These are phyloP conservation scores for Periconia macrospinosa DNA, from an alignment of 2,329 filamentous ascomycete species.

Conservation along the genomic window DNA sequence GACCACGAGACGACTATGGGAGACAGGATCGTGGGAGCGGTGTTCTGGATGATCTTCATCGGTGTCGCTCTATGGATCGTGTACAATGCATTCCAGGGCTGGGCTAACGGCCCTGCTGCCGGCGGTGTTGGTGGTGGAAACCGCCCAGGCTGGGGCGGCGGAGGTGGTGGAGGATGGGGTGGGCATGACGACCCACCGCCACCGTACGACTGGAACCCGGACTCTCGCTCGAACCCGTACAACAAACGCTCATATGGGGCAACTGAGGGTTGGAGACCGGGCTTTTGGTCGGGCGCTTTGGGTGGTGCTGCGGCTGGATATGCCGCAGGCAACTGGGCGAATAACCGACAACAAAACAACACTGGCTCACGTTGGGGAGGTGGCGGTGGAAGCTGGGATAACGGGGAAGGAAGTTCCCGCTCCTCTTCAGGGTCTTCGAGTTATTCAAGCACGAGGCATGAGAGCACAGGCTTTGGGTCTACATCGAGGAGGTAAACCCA, in stretches of 20 bases:
- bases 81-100: slow-evolving; percentile 54
- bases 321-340: slow-evolving; percentile 54
- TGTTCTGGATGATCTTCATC: slow-evolving; percentile 67
- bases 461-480: slow-evolving; percentile 74
- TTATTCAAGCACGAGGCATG: slow-evolving; percentile 56
- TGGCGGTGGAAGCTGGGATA: slow-evolving; percentile 37
- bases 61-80: slow-evolving; percentile 64
- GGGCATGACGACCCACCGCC: slow-evolving; percentile 53
- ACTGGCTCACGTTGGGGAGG: slow-evolving; percentile 33
- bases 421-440: slow-evolving; percentile 35
- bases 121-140: slow-evolving; percentile 24
- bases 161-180: slow-evolving; percentile 41
- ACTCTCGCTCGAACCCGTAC: slow-evolving; percentile 26
- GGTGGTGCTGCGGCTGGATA: slow-evolving; percentile 72
- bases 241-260: slow-evolving; percentile 15
- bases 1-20: slow-evolving; percentile 27
- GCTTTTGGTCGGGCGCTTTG: slow-evolving; percentile 73
- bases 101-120: slow-evolving; percentile 23
- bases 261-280: slow-evolving; percentile 64
- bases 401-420: slow-evolving; percentile 41
- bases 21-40: slow-evolving; percentile 34
- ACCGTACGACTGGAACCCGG: slow-evolving; percentile 47
- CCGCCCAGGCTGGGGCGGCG: slow-evolving; percentile 43
- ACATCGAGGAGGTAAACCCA: slow-evolving; percentile 53
- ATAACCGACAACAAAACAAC: slow-evolving; percentile 48